Evolutionary conservation across 1,284 basidiomycete species (phyloP), one percentile per base, ranked within the genome.

Genomic region (Stereum hirsutum): DNA sequence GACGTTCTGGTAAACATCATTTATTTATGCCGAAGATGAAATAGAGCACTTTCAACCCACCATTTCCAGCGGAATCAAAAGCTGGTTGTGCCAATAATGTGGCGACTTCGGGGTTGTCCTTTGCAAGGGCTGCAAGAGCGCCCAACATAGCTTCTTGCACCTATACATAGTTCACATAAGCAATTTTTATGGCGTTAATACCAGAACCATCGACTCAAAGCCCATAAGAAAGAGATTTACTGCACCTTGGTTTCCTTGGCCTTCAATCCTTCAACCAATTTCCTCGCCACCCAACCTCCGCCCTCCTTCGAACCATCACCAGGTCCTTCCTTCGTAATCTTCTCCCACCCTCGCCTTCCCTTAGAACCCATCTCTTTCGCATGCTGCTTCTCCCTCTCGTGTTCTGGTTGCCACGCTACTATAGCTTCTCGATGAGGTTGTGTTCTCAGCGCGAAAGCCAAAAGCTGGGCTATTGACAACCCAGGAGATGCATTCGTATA

Each of bases 261-360:
- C 14, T 61, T 57, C n/a, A 82, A 52, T 43, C 82, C 57, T 0
- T 55, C 58, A 2, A 69, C 56, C 23, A 87, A 52, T 19, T 67
- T 66, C 37, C 73, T 64, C 2, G 71, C 68, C 3, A 75, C 74
- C 81, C 81, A 83, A 0, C 75, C 74, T 6, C 78, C 75, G 12
- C n/a, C n/a, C n/a, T n/a, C n/a, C n/a, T n/a, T n/a, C n/a, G n/a
- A n/a, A n/a, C n/a, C n/a, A n/a, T n/a, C n/a, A n/a, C n/a, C n/a
- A n/a, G n/a, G n/a, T n/a, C n/a, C n/a, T n/a, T n/a, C n/a, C n/a
- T n/a, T n/a, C n/a, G n/a, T n/a, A 1, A 68, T 65, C 52, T 68
- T 72, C 57, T 81, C 80, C 82, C 85, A 88, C 2, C 83, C 81
- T 1, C 84, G 67, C 43, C 75, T 74, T 14, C 42, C n/a, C n/a